Base-by-base conservation (phyloP, 148 eudicot genomes). In the Camellia japonica region DNA sequence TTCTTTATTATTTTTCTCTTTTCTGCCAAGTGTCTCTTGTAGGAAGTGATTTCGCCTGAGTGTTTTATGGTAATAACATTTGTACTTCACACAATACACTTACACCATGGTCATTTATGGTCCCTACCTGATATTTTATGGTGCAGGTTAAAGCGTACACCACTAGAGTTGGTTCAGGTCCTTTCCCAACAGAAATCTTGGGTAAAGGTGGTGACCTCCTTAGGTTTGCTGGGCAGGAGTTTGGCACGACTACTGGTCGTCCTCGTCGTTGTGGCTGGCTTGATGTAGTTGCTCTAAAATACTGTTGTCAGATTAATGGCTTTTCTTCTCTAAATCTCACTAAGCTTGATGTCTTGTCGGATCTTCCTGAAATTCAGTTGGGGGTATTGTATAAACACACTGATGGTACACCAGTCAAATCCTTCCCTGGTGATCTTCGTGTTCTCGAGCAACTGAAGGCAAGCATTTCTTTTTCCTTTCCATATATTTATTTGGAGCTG, bases 221-320 rank as follows among this genome's bases (percentile, higher is more conserved):
- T n/a, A 90, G 99, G 82, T 86, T 84, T 80, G 98, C 99, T 77
- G 99, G 99, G 56, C 99, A 96, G 75, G 99, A 96, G 82, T 96
- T 95, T 78, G 99, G 99, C 68, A 96, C 97, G 5, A 91, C 93
- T 3, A 93, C 99, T 56, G 99, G 98, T 3, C 97, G 98, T 84
- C 99, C 98, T 68, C 99, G 99, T 82, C 97, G 98, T 46, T 96
- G 99, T 86, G 98, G 98, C 75, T 96, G 99, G 99, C 99, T 96
- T 76, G 99, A 96, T 80, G 69, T 96, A 44, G 98, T 96, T 82
- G 99, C 97, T 42, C 77, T 96, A 4, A 93, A 89, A 78, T 93
- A 78, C 71, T 82, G 95, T 80, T 93, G 97, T 77, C 91, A 88
- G 82, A 96, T 96, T 54, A 96, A 96, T 84, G 99, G 98, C 23